Base-by-base conservation (phyloP, 164 flowering plant species). In the Houttuynia cordata region DNA sequence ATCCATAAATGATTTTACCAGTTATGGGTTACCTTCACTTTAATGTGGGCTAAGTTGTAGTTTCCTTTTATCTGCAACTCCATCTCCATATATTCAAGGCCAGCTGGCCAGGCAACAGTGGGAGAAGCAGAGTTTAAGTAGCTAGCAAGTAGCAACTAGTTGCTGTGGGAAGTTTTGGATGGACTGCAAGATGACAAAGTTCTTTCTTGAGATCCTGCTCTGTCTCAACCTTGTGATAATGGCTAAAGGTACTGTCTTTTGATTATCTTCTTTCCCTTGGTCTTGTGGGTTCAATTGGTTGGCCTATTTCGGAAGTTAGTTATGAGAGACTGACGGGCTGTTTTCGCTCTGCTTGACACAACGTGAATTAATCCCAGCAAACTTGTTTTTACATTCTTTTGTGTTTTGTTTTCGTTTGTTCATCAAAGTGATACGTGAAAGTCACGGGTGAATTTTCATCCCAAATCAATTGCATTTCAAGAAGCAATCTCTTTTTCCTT, bases 171-270 rank as follows among this genome's bases (percentile, higher is more conserved):
- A 20, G 56, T 50, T 30, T 49, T 59, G 63, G 41, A 76, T 78
- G 69, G 56, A 45, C 59, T 41, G 63, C 67, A 64, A 62, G 58
- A 58, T 66, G 68, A 61, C 68, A 51, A 67, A 66, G 70, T 68
- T 73, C 57, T 62, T 58, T 22, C 50, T 67, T 65, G 51, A 51
- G 58, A 51, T 68, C n/a, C 60, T 75, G 59, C 68, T 80, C 18
- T 79, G 73, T 45, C 63, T 78, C 70, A 51, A 14, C 70, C 12
- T 62, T 5, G 13, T 51, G 21, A 37, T 12, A 37, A 21, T 24
- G 4, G 37, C 42, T 6, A 56, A 62, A 52, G 64, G 64, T 62
- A 14, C 41, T 24, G 47, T 18, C 6, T n/a, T 8, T 14, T 22
- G 5, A 12, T 51, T 24, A 24, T 2, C 17, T 59, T 47, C 61